phyloP scores from a whole-genome alignment of 2,329 filamentous ascomycete species.

The Aspergillus neotritici region DNA sequence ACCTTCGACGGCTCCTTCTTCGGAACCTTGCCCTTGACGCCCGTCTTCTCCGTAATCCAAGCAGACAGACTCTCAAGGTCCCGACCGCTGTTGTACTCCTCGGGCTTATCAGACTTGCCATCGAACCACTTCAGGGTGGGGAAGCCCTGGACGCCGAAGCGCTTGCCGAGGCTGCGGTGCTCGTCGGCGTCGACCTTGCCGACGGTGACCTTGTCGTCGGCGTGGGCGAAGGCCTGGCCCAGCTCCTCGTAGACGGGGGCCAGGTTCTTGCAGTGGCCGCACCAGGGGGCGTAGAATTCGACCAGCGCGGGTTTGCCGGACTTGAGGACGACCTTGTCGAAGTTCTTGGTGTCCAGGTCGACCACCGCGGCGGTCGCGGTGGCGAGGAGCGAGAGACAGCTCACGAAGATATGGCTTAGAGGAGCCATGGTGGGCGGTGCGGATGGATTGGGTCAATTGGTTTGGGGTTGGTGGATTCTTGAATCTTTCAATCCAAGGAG shows the following conservation, averaged over 20 bases:
- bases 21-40: slow-evolving; percentile 64
- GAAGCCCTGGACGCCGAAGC: slow-evolving; percentile 88
- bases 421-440: slow-evolving; percentile 36
- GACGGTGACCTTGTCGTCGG: slow-evolving; percentile 72
- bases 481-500: too few species aligned
- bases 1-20: slow-evolving; percentile 66
- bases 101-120: slow-evolving; percentile 79
- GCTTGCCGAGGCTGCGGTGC: slow-evolving; percentile 75
- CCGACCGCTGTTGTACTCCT: slow-evolving; percentile 79
- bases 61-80: slow-evolving; percentile 77
- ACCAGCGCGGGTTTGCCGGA: slow-evolving; percentile 93
- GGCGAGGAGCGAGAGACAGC: slow-evolving; percentile 48
- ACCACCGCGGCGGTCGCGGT: slow-evolving; percentile 72
- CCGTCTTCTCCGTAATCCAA: slow-evolving; percentile 84
- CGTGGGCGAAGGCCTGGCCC: slow-evolving; percentile 64
- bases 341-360: slow-evolving; percentile 84
- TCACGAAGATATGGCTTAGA: slow-evolving; percentile 42
- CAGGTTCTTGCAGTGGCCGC: slow-evolving; percentile 97
- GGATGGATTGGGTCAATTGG: neutral
- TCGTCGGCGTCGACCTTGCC: slow-evolving; percentile 95
- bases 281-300: slow-evolving; percentile 98
- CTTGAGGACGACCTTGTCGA: slow-evolving; percentile 81
- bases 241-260: slow-evolving; percentile 94
- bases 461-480: too few species aligned
- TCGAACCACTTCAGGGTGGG: slow-evolving; percentile 98